Evolutionary conservation across 148 eudicot species (phyloP).

Genomic region (Polygonum aviculare): DNA sequence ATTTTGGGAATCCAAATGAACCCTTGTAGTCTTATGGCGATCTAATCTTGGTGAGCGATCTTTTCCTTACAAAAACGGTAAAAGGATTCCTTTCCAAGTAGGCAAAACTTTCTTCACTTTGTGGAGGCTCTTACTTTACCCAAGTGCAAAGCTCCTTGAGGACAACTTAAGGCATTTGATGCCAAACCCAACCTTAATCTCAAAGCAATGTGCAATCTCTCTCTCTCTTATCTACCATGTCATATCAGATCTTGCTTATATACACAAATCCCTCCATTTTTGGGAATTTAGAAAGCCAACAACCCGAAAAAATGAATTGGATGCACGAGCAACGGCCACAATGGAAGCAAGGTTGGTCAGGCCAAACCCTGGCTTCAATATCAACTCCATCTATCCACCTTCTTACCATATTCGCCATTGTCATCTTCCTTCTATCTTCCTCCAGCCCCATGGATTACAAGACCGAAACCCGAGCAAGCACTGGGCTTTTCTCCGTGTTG

Average conservation of each 20-base stretch:
- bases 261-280: neutral
- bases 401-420: conserved; percentile 52
- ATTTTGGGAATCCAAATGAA: too few species aligned
- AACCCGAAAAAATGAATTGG: conserved; percentile 33
- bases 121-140: neutral
- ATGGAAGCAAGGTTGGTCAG: conserved; percentile 40
- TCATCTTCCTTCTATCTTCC: conserved; percentile 38
- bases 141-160: neutral
- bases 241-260: neutral
- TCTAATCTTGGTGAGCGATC: neutral
- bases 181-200: conserved; percentile 21
- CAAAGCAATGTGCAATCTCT: conserved; percentile 11
- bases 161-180: conserved; percentile 46
- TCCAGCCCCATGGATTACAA: conserved; percentile 45
- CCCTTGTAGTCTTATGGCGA: too few species aligned
- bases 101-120: neutral
- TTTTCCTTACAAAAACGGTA: neutral
- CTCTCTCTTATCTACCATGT: neutral
- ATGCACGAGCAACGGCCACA: conserved; percentile 30
- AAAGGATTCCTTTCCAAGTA: neutral
- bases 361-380: conserved; percentile 28
- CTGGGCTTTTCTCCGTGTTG: conserved; percentile 35
- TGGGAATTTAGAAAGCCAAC: neutral
- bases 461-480: conserved; percentile 26
- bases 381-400: conserved; percentile 56